Evolutionary conservation across 805 yeast species (phyloP), one percentile per base, ranked within the genome.

Genomic region (Suhomyces vadensis): DNA sequence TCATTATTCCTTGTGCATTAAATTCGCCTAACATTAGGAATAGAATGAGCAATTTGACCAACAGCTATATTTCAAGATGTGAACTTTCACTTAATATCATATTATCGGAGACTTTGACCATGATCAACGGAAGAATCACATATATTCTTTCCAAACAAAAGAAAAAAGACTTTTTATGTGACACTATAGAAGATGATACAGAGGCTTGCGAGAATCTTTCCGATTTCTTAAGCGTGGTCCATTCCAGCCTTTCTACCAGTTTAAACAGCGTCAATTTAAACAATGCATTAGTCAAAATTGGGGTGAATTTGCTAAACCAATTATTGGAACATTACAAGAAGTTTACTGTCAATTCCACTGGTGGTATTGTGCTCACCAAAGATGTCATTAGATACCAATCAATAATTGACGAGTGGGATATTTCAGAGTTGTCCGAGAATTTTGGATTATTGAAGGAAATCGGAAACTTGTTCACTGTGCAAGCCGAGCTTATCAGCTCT

Each of bases 391-490:
- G 86, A 37, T 87, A 84, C 57, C 92, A 88, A 60, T 72, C 78
- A 11, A 72, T 78, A 10, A 74, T 86, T 35, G 88, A 83, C 43
- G 74, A 73, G 35, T 88, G 94, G 92, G 67, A 72, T 6, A 71
- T 85, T 11, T 73, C 75, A 2, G 81, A 77, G 33, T 64, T 87
- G 22, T 68, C 81, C 3, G 86, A 82, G 25, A 75, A 77, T 45
- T 84, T 87, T 65, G 81, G 80, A 40, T 74, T 88, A 9, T 67
- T 91, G 49, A 79, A 89, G 58, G 96, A 90, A 53, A 77, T 91
- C 48, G 89, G 92, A 24, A 88, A 87, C 55, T 68, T 91, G 47
- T 91, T 83, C 61, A 84, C 95, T 0, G 95, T 88, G 13, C 94
- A 87, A 57, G 85, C 92, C 1, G 86, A 86, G 45, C 74, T 87